Conservation (phyloP, 2,329 filamentous ascomycete genomes). For the Macrophomina phaseolina region DNA sequence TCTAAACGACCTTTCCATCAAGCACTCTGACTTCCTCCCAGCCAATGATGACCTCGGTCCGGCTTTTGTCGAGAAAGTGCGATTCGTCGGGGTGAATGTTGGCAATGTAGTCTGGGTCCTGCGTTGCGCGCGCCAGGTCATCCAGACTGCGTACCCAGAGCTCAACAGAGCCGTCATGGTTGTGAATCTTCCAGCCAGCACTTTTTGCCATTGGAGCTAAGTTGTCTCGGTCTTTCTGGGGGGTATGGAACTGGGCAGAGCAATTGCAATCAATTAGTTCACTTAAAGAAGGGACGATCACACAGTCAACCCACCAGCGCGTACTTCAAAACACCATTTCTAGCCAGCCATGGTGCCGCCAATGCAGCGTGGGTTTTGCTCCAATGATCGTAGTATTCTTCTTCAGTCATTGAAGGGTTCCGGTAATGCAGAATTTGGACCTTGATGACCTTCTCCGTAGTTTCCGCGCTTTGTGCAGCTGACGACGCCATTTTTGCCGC, state of each 20-base stretch:
- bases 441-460: conserved; percentile 5
- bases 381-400: conserved; percentile 3
- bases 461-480: not conserved
- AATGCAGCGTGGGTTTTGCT: not conserved
- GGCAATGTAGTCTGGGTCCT: conserved; percentile 13
- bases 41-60: not conserved
- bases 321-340: conserved; percentile 11
- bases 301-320: not conserved
- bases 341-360: conserved; percentile 1
- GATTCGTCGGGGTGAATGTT: not conserved
- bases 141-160: conserved; percentile 2
- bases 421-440: not conserved
- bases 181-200: not conserved
- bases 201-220: not conserved
- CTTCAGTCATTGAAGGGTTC: not conserved
- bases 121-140: not conserved
- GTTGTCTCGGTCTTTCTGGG: not conserved
- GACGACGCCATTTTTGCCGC: not conserved
- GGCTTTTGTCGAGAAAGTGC: not conserved
- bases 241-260: not conserved
- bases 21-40: conserved; percentile 15
- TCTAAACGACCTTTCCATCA: conserved; percentile 1
- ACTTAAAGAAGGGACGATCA: not conserved
- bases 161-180: conserved; percentile 2
- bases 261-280: not conserved